Evolutionary conservation across 2,329 filamentous ascomycete species (phyloP).

Genomic region (Amylocarpus encephaloides): DNA sequence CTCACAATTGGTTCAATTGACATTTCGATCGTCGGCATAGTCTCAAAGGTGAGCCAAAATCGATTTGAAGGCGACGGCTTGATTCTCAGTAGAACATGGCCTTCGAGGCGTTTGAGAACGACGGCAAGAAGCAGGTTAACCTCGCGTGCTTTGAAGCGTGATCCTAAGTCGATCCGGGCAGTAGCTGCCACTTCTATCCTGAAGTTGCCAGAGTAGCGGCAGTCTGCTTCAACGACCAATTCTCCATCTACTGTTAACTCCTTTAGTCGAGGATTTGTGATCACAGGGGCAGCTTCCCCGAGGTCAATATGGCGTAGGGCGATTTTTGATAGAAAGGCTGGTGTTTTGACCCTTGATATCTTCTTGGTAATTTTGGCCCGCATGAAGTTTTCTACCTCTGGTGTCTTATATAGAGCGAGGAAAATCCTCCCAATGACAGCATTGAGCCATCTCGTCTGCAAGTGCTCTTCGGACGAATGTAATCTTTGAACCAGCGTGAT

Average conservation of each 20-base stretch:
- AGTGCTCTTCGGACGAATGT: constrained; percentile 84
- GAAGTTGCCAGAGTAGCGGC: constrained; percentile 85
- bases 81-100: constrained; percentile 76
- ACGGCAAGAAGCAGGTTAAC: constrained; percentile 85
- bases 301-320: constrained; percentile 77
- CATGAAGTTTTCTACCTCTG: constrained; percentile 72
- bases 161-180: constrained; percentile 81
- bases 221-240: constrained; percentile 76
- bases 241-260: constrained; percentile 91
- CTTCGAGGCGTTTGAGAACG: constrained; percentile 76
- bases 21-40: constrained; percentile 90
- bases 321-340: constrained; percentile 80
- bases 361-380: constrained; percentile 90
- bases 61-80: constrained; percentile 95
- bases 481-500: constrained; percentile 84
- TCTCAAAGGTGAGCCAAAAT: constrained; percentile 91
- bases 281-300: constrained; percentile 77
- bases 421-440: constrained; percentile 85
- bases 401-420: constrained; percentile 78
- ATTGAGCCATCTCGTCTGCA: constrained; percentile 91
- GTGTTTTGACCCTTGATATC: constrained; percentile 87
- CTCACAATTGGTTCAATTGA: constrained; percentile 94
- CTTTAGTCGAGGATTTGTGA: constrained; percentile 81
- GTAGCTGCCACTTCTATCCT: constrained; percentile 87
- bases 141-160: constrained; percentile 82